Percentiles rank a stretch among this genome's conserved stretches.
Evolutionary conservation across 129 eudicot genomes (phyloP).

Genomic region (Logfia minima): DNA sequence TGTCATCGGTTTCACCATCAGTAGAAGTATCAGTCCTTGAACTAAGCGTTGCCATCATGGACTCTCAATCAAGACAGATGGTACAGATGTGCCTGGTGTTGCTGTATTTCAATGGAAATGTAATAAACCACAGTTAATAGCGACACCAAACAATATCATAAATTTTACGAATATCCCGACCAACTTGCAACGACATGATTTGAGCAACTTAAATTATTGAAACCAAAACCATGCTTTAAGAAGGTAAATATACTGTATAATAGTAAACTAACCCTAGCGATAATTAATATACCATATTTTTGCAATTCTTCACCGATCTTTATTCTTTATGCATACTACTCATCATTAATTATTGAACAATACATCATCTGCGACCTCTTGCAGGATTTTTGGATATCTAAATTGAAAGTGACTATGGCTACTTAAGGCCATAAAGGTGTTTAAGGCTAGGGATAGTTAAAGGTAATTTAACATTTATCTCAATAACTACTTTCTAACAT

Average conservation of each 20-base stretch:
- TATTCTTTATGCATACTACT: background rate
- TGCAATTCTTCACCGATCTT: background rate
- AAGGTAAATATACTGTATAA: too few relatives aligned
- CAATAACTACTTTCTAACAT: background rate
- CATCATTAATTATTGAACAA: background rate
- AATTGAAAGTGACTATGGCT: background rate
- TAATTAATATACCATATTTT: background rate
- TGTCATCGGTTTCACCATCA: conserved; percentile 58
- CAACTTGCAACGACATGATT: background rate
- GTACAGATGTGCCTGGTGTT: background rate
- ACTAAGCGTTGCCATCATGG: conserved; percentile 60
- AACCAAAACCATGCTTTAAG: background rate
- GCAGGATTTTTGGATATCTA: background rate
- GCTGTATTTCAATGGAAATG: background rate
- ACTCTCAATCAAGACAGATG: conserved; percentile 18
- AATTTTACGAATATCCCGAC: conserved; percentile 1
- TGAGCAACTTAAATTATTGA: background rate
- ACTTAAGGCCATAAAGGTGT: background rate
- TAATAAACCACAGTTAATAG: too few relatives aligned
- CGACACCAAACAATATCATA: too few relatives aligned
- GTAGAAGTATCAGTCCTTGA: conserved; percentile 66
- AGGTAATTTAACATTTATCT: background rate
- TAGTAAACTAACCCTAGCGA: background rate
- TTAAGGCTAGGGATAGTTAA: background rate
- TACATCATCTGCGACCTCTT: background rate